Evolutionary conservation across 352 stramenopile species (phyloP).

Genomic region (Globisporangium nunn): DNA sequence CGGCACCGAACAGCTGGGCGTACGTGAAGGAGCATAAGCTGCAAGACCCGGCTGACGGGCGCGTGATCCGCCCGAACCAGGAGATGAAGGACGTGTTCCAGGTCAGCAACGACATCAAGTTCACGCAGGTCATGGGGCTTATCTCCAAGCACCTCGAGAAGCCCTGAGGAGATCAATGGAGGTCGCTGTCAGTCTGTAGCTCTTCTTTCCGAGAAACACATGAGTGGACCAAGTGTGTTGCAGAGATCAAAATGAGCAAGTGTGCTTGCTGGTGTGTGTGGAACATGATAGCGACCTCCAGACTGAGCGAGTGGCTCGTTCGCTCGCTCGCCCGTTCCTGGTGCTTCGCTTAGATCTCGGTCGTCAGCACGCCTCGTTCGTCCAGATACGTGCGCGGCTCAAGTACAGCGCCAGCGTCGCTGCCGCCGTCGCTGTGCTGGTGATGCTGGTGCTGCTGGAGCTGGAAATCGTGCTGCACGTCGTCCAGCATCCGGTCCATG

Average conservation of each 20-base stretch:
- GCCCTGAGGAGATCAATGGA: not conserved
- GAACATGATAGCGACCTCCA: too few relatives aligned
- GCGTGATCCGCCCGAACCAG: conserved; percentile 61
- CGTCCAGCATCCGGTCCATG: conserved; percentile 74
- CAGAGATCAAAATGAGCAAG: conserved; percentile 4
- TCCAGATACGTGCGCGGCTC: conserved; percentile 64
- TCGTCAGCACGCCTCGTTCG: conserved; percentile 61
- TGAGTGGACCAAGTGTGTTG: not conserved
- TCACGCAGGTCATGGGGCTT: conserved; percentile 67
- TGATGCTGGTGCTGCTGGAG: conserved; percentile 10
- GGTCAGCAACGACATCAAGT: conserved; percentile 53
- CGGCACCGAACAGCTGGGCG: conserved; percentile 30
- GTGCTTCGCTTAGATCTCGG: conserved; percentile 42
- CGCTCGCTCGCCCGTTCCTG: not conserved
- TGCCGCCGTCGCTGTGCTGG: conserved; percentile 22
- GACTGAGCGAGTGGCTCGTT: not conserved
- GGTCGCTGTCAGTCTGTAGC: too few relatives aligned
- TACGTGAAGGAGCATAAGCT: conserved; percentile 77
- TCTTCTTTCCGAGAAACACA: too few relatives aligned
- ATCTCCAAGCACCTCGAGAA: conserved; percentile 69
- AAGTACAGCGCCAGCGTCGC: conserved; percentile 18
- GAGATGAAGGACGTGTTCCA: conserved; percentile 62
- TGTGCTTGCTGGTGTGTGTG: not conserved
- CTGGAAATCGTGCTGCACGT: conserved; percentile 52
- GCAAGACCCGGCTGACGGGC: conserved; percentile 59